Evolutionary conservation across 2,329 filamentous ascomycete species (phyloP).

Genomic region (Fusarium sp.): DNA sequence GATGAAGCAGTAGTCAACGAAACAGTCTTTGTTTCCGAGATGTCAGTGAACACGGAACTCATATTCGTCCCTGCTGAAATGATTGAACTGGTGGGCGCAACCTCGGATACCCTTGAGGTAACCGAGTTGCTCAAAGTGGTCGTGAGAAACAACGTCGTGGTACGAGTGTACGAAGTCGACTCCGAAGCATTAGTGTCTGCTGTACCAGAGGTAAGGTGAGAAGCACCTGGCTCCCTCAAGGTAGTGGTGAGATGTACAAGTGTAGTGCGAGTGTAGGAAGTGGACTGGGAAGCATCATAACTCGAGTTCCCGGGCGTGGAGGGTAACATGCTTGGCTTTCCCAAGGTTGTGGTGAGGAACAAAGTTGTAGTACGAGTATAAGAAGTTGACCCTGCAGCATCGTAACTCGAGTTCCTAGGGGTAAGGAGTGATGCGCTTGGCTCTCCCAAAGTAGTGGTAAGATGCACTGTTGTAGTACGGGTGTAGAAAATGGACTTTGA

Average conservation of each 20-base stretch:
- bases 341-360: slow-evolving; percentile 9
- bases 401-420: slow-evolving; percentile 3
- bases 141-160: slow-evolving; percentile 24
- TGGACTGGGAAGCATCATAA: slow-evolving; percentile 14
- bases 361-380: slow-evolving; percentile 18
- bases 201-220: slow-evolving; percentile 23
- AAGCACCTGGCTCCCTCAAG: slow-evolving; percentile 22
- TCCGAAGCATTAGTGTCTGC: slow-evolving; percentile 18
- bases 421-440: background rate
- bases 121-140: slow-evolving; percentile 14
- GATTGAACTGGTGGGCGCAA: slow-evolving; percentile 19
- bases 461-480: slow-evolving; percentile 19
- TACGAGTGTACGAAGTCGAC: slow-evolving; percentile 16
- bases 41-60: slow-evolving; percentile 21
- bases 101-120: slow-evolving; percentile 38
- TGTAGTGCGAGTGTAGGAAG: slow-evolving; percentile 17
- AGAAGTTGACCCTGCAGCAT: slow-evolving; percentile 1
- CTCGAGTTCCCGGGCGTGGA: slow-evolving; percentile 35
- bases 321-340: slow-evolving; percentile 20
- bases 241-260: slow-evolving; percentile 19
- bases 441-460: slow-evolving; percentile 5
- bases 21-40: slow-evolving; percentile 17
- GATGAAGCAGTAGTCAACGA: slow-evolving; percentile 18
- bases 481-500: background rate
- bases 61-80: slow-evolving; percentile 35